phyloP scores from a whole-genome alignment of 768 basidiomycete species.

The Coprinopsis sp. region DNA sequence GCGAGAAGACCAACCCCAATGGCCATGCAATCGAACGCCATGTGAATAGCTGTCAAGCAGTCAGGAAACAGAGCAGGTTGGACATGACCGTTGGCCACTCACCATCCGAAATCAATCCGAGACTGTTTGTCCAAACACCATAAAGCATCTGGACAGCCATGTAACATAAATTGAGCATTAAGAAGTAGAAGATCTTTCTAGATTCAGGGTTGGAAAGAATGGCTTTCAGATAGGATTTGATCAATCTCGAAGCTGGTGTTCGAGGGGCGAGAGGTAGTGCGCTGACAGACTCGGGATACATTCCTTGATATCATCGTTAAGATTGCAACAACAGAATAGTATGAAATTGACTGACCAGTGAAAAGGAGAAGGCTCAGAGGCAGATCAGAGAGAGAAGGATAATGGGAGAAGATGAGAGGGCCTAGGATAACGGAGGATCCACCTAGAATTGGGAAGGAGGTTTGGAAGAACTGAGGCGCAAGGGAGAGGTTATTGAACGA shows the following conservation, averaged over 20 bases:
- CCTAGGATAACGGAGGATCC: slow-evolving; percentile 52
- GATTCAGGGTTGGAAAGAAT: slow-evolving; percentile 91
- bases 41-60: slow-evolving; percentile 94
- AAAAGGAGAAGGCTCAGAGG: slow-evolving; percentile 55
- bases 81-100: slow-evolving; percentile 5
- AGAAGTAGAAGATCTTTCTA: slow-evolving; percentile 94
- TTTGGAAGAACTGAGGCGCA: slow-evolving; percentile 49
- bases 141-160: slow-evolving; percentile 98
- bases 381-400: slow-evolving; percentile 54
- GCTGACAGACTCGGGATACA: slow-evolving; percentile 46
- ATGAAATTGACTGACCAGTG: slow-evolving; percentile 42
- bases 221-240: slow-evolving; percentile 77
- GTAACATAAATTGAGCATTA: slow-evolving; percentile 89
- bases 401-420: slow-evolving; percentile 57
- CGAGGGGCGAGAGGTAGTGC: slow-evolving; percentile 38
- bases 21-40: slow-evolving; percentile 99
- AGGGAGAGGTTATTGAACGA: slow-evolving; percentile 45
- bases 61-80: slow-evolving; percentile 1
- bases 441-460: slow-evolving; percentile 54
- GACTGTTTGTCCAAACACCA: slow-evolving; percentile 95
- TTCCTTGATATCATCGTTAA: slow-evolving; percentile 32
- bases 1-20: slow-evolving; percentile 94
- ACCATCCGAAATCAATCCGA: slow-evolving; percentile 98
- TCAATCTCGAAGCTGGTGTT: slow-evolving; percentile 49
- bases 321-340: neutral